Conservation (phyloP, 163 green algal genomes). For the Chlorella variabilis region DNA sequence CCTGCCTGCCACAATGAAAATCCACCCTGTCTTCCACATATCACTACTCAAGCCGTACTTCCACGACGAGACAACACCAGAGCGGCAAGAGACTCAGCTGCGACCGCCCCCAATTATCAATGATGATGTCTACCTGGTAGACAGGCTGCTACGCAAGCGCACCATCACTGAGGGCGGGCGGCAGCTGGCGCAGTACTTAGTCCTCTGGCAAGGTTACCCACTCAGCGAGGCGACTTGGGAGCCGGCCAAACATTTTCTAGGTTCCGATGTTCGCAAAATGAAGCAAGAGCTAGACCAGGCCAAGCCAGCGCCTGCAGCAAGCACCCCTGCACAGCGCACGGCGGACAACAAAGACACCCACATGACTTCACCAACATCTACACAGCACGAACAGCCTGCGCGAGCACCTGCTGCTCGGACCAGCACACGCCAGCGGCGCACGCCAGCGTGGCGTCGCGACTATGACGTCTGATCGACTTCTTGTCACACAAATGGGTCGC, state of each 20-base stretch:
- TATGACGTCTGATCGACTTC: too few species aligned
- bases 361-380: too few species aligned
- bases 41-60: constrained; percentile 41
- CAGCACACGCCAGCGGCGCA: too few species aligned
- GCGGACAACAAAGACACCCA: not conserved
- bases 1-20: constrained; percentile 8
- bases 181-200: not conserved
- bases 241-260: constrained; percentile 9
- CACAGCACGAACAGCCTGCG: too few species aligned
- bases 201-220: constrained; percentile 20
- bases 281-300: not conserved
- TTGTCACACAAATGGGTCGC: too few species aligned
- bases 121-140: constrained; percentile 6
- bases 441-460: too few species aligned
- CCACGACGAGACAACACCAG: not conserved
- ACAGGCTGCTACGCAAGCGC: not conserved
- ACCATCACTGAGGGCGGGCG: not conserved
- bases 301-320: not conserved
- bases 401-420: too few species aligned
- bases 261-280: not conserved
- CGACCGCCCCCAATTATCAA: not conserved
- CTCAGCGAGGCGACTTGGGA: constrained; percentile 22
- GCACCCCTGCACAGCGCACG: not conserved
- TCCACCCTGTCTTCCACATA: constrained; percentile 22
- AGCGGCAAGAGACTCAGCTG: not conserved